phyloP scores from a whole-genome alignment of 2,329 filamentous ascomycete species.

The Arachnomyces sp. region DNA sequence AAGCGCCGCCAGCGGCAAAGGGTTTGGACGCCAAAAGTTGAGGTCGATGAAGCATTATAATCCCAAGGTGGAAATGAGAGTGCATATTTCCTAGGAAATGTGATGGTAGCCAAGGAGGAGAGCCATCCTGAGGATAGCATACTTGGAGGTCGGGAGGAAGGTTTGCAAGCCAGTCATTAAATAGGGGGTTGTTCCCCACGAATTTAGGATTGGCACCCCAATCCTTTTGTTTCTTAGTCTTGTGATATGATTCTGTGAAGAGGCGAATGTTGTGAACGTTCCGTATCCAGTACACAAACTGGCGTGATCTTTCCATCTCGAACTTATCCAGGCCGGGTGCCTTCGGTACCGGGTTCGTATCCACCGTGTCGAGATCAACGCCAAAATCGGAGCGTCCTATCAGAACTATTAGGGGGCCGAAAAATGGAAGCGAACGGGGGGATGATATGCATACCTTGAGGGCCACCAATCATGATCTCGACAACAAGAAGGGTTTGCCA shows the following conservation, averaged over 20 bases:
- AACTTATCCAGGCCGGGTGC: conserved; percentile 61
- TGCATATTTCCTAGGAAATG: conserved; percentile 86
- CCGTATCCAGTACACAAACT: conserved; percentile 73
- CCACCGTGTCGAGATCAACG: conserved; percentile 65
- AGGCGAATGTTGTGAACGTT: conserved; percentile 68
- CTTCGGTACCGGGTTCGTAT: conserved; percentile 59
- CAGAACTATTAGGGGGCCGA: conserved; percentile 14
- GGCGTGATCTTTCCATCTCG: conserved; percentile 70
- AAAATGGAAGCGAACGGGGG: background rate
- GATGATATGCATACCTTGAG: conserved; percentile 60
- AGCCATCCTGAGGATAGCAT: conserved; percentile 65
- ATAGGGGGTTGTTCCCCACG: conserved; percentile 66
- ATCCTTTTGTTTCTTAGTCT: conserved; percentile 66
- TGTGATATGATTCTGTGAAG: conserved; percentile 67
- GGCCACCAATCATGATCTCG: conserved; percentile 86
- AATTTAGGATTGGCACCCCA: conserved; percentile 85
- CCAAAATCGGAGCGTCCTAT: conserved; percentile 69
- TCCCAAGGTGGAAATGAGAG: conserved; percentile 74
- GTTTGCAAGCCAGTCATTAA: conserved; percentile 65
- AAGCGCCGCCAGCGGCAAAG: conserved; percentile 59
- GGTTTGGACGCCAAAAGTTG: conserved; percentile 73
- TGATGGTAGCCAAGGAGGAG: conserved; percentile 73
- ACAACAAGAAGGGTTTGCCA: conserved; percentile 84
- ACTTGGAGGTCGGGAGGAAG: conserved; percentile 72
- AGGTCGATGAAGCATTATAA: conserved; percentile 81